Conservation (phyloP, 2,329 filamentous ascomycete species). For the Aspergillus sojae region DNA sequence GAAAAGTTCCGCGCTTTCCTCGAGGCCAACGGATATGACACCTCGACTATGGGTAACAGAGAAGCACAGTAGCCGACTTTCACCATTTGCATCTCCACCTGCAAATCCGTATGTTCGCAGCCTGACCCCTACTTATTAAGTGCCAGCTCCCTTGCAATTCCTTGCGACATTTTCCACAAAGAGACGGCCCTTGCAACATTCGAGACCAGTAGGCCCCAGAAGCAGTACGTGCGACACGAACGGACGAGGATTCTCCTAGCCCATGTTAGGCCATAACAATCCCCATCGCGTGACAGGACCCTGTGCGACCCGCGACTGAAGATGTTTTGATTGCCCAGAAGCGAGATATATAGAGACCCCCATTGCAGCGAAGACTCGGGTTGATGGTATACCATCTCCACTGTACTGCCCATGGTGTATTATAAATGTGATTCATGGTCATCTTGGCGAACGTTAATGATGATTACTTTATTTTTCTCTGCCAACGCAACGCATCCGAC, state of each 20-base stretch:
- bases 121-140: neutral
- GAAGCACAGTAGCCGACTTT: conserved; percentile 6
- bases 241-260: neutral
- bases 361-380: neutral
- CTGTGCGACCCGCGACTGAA: conserved; percentile 12
- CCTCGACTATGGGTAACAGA: conserved; percentile 55
- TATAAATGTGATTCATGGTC: neutral
- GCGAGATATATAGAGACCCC: conserved; percentile 7
- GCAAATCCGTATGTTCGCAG: conserved; percentile 4
- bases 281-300: conserved; percentile 3
- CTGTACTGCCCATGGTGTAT: conserved; percentile 1
- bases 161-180: neutral
- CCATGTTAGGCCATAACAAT: neutral
- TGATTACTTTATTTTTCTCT: neutral
- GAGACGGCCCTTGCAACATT: neutral
- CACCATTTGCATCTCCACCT: conserved; percentile 3
- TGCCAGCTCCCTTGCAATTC: neutral
- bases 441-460: neutral
- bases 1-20: conserved; percentile 73
- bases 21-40: conserved; percentile 75
- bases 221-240: neutral
- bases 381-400: neutral
- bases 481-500: neutral
- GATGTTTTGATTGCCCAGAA: conserved; percentile 11
- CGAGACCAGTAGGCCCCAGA: neutral